These are phyloP conservation scores for Kodamaea arcana DNA, from an alignment of 1,139 yeast genomes.

Conservation along the genomic window DNA sequence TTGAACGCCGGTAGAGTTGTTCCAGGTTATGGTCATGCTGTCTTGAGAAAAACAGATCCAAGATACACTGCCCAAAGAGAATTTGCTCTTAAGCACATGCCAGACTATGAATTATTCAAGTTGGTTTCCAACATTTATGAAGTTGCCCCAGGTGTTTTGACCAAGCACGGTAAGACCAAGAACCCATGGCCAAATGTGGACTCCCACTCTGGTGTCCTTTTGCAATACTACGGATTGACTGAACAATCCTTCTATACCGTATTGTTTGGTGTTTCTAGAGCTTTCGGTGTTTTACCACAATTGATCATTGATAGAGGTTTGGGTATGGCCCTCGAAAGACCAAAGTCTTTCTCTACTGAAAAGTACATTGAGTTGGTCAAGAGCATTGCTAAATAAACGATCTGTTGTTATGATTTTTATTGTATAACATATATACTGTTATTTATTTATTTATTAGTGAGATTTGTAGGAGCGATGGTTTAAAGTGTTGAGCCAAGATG, in stretches of 20 bases:
- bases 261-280: constrained; percentile 96
- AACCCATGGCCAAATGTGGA: constrained; percentile 99
- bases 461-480: too few relatives aligned
- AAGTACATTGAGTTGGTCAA: constrained; percentile 61
- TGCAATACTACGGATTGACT: constrained; percentile 95
- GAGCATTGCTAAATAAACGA: constrained; percentile 32
- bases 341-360: constrained; percentile 86
- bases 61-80: constrained; percentile 97
- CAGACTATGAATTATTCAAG: constrained; percentile 89
- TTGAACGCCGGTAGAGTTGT: constrained; percentile 91
- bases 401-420: constrained; percentile 6
- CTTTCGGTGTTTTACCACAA: constrained; percentile 96
- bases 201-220: constrained; percentile 93
- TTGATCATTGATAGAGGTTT: constrained; percentile 93
- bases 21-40: constrained; percentile 98
- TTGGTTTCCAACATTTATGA: constrained; percentile 87
- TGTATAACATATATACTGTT: constrained; percentile 4
- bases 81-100: constrained; percentile 95
- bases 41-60: constrained; percentile 94
- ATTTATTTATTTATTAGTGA: constrained; percentile 11
- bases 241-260: constrained; percentile 97
- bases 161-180: constrained; percentile 97
- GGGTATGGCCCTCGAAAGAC: constrained; percentile 96
- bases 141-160: constrained; percentile 92
- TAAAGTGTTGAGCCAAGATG: too few relatives aligned